Evolutionary conservation across 257 asterid species (phyloP), one percentile per base, ranked within the genome.

Genomic region (Petrea volubilis): DNA sequence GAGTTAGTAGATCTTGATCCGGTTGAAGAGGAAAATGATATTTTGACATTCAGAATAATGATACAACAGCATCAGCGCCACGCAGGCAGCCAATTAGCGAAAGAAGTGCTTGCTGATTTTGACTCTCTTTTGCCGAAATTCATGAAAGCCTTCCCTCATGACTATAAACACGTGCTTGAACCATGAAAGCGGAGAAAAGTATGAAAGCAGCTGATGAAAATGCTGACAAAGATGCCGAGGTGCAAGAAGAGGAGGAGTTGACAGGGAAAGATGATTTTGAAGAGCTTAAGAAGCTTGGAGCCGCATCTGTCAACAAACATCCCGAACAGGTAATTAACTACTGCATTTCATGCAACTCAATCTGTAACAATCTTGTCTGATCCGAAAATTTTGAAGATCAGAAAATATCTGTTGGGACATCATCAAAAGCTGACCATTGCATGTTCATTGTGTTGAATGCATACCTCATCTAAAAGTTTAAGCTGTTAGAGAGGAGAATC

Each of bases 21-120:
- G 44, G 96, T 95, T 38, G 92, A 82, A 68, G 96, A 92, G 9
- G 97, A 95, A 74, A 98, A 92, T 27, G 99, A 95, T 73, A 70
- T 92, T 74, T 60, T 85, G 85, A 87, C 81, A 3, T 86, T 95
- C 70, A 84, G 73, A 77, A 92, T 92, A 98, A 66, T 95, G 99
- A 95, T 95, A 64, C 99, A 95, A 61, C 99, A 95, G 71, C 99
- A 95, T 80, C 98, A 82, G 78, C 95, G 97, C 68, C 96, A 92
- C 80, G 92, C 99, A 0, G 83, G 80, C 85, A 95, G 99, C 76
- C 87, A 80, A 63, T 75, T 95, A 17, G 99, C 98, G 12, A 92
- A 85, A 74, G 92, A 87, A 10, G 86, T 95, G 71, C 96, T 95
- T 71, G 86, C 88, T 4, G 82, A 90, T 67, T 95, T 90, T 44